Conservation (phyloP, 441 rosid species). For the Iberis amara region DNA sequence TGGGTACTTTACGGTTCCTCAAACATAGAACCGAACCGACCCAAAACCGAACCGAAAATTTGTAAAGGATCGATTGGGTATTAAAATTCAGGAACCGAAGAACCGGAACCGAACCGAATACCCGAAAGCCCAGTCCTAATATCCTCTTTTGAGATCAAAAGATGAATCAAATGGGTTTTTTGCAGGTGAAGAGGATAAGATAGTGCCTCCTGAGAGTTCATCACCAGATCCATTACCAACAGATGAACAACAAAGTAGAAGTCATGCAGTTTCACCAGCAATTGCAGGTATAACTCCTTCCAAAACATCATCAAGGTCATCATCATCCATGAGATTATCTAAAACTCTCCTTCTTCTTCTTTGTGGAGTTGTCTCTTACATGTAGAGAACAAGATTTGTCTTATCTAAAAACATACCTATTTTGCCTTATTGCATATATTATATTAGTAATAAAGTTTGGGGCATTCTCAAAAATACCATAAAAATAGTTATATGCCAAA, state of each 20-base stretch:
- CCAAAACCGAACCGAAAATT: too few relatives aligned
- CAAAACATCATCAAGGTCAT: constrained; percentile 42
- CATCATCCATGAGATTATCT: constrained; percentile 18
- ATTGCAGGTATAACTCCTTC: constrained; percentile 67
- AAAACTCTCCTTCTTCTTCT: constrained; percentile 13
- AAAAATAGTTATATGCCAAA: too few relatives aligned
- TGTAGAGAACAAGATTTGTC: constrained; percentile 16
- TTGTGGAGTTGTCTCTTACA: neutral
- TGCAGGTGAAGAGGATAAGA: constrained; percentile 54
- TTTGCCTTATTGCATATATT: constrained; percentile 18
- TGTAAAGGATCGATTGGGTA: too few relatives aligned
- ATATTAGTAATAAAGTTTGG: too few relatives aligned
- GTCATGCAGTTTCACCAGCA: constrained; percentile 64
- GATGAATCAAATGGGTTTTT: neutral
- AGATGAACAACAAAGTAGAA: constrained; percentile 52
- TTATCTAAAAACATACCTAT: constrained; percentile 17
- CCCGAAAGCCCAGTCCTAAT: too few relatives aligned
- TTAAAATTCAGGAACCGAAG: too few relatives aligned
- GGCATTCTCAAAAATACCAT: too few relatives aligned
- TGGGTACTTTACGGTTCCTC: too few relatives aligned
- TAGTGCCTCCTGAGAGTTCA: constrained; percentile 35
- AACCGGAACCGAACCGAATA: too few relatives aligned
- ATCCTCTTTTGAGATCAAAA: neutral
- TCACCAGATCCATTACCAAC: constrained; percentile 54
- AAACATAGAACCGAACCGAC: too few relatives aligned